Percentiles rank a stretch among this genome's conserved stretches.
phyloP scores from a whole-genome alignment of 805 yeast genomes.

The Candida multigemmis region DNA sequence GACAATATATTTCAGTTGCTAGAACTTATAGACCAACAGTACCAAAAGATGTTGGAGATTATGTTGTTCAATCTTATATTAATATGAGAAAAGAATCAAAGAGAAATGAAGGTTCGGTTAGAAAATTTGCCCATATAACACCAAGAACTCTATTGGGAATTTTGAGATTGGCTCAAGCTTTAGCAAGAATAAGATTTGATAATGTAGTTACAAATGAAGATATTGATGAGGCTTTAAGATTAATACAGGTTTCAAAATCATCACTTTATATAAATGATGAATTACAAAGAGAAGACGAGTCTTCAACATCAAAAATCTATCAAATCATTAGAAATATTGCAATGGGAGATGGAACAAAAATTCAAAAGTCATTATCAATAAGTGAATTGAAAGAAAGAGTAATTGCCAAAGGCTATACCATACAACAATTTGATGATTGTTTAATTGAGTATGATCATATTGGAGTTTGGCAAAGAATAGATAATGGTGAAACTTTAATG shows the following conservation, averaged over 20 bases:
- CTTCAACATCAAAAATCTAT: slow-evolving; percentile 61
- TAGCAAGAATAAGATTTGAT: slow-evolving; percentile 82
- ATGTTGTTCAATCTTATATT: slow-evolving; percentile 78
- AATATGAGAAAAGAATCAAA: slow-evolving; percentile 90
- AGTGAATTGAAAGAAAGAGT: slow-evolving; percentile 51
- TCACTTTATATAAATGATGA: slow-evolving; percentile 55
- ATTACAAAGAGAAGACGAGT: slow-evolving; percentile 49
- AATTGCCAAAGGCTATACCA: slow-evolving; percentile 76
- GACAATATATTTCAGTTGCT: slow-evolving; percentile 85
- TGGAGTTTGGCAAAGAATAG: slow-evolving; percentile 69
- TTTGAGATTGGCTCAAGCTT: slow-evolving; percentile 87
- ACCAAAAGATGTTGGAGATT: slow-evolving; percentile 74
- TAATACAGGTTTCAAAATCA: slow-evolving; percentile 75
- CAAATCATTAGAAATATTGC: slow-evolving; percentile 59
- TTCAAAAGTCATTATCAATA: slow-evolving; percentile 27
- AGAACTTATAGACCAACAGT: slow-evolving; percentile 79
- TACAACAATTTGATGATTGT: slow-evolving; percentile 68
- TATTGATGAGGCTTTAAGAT: slow-evolving; percentile 91
- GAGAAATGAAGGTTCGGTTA: slow-evolving; percentile 62
- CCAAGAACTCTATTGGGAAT: slow-evolving; percentile 92
- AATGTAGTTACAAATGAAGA: slow-evolving; percentile 64
- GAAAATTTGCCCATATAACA: slow-evolving; percentile 84
- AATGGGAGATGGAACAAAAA: slow-evolving; percentile 19
- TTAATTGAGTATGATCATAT: slow-evolving; percentile 63
- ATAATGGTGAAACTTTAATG: slow-evolving; percentile 58